Base-by-base conservation (phyloP, 108 stramenopile genomes). In the Skeletonema grethae region DNA sequence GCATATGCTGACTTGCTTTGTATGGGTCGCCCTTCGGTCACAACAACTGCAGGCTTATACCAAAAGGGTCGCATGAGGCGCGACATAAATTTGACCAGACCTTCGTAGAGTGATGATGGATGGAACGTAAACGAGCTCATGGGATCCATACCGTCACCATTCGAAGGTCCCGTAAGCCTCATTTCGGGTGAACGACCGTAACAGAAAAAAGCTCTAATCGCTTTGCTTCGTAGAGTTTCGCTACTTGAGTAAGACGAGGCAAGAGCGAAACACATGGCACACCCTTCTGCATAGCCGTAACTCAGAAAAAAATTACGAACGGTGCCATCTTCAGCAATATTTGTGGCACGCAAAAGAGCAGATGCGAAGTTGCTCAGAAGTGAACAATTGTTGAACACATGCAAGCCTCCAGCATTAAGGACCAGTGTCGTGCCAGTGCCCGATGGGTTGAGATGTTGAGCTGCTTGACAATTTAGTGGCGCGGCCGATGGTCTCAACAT, bases 11-110 rank as follows among this genome's bases (percentile, higher is more conserved):
- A 72, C 28, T 66, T 65, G 38, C 56, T 61, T 11, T 70, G 70
- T 50, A 87, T 70, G 12, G 69, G 80, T 16, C 69, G 57, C 12
- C 94, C 94, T 69, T 93, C 94, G 2, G 92, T 94, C 8, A 92
- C 91, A 16, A 94, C 90, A 35, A 92, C 94, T 8, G 83, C 84
- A 9, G 91, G 87, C 76, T 95, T 95, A 71, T 85, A 78, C 96
- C 94, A 97, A 57, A 95, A 65, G 28, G 94, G 96, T 20, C 96
- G 89, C 32, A 97, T 60, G 5, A 93, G 80, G 34, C 96, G 87
- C 29, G 90, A 82, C 4, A 85, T 61, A 20, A 86, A 75, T 68
- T 70, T 63, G 34, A 80, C 78, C 5, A 91, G 60, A n/a, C 88
- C 92, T 45, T 92, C 82, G 74, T 85, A 82, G 32, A 95, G 83